Evolutionary conservation across 1,284 basidiomycete genomes (phyloP).

Genomic region (Hemileia vastatrix): DNA sequence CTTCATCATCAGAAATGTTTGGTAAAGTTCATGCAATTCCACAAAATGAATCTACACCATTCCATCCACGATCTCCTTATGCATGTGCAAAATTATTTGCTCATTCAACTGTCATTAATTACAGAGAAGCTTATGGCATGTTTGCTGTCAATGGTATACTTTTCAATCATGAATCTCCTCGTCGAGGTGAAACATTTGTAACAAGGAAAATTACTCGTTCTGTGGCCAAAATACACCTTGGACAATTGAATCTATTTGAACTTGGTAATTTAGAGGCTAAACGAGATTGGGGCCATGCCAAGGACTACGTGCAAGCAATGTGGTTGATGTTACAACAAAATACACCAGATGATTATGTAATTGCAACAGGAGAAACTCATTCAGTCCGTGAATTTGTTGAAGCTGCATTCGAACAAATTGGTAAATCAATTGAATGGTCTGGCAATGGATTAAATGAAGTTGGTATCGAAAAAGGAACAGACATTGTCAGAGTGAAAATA

Average conservation of each 20-base stretch:
- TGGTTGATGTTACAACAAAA: constrained; percentile 85
- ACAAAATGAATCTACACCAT: constrained; percentile 81
- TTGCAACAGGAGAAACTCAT: constrained; percentile 84
- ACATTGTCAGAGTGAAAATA: constrained; percentile 62
- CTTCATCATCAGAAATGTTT: constrained; percentile 84
- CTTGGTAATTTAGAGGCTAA: constrained; percentile 80
- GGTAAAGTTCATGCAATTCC: constrained; percentile 83
- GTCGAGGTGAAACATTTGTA: constrained; percentile 68
- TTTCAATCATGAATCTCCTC: background rate
- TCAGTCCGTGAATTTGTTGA: constrained; percentile 80
- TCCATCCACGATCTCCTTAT: constrained; percentile 84
- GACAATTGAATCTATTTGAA: constrained; percentile 74
- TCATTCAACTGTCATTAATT: constrained; percentile 87
- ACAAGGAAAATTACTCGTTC: constrained; percentile 83
- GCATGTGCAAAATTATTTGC: constrained; percentile 72
- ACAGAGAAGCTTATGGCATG: constrained; percentile 72
- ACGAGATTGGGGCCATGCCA: constrained; percentile 83
- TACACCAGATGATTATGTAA: constrained; percentile 69
- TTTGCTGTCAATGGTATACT: constrained; percentile 57
- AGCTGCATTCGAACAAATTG: constrained; percentile 62
- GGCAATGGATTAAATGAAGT: constrained; percentile 58
- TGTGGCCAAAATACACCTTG: constrained; percentile 75
- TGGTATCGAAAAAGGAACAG: constrained; percentile 58
- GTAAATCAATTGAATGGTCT: constrained; percentile 63
- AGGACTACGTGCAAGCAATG: constrained; percentile 84